Conservation (phyloP, 1,284 basidiomycete species). For the Puccinia novopanici region DNA sequence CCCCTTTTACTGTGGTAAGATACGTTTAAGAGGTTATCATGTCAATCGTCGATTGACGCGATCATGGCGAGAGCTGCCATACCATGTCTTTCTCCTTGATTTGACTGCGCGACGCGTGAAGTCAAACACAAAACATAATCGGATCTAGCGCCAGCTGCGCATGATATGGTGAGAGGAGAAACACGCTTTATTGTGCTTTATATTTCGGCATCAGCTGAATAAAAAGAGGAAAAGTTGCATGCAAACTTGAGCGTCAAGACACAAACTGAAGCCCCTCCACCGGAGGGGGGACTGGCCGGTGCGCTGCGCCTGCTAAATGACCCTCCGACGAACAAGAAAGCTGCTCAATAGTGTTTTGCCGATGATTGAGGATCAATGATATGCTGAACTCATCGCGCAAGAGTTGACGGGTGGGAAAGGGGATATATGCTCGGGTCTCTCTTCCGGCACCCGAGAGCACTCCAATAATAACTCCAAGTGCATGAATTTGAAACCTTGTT, state of each 20-base stretch:
- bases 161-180: background rate
- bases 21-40: background rate
- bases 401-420: background rate
- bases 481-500: conserved; percentile 17
- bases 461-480: background rate
- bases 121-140: conserved; percentile 14
- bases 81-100: background rate
- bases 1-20: background rate
- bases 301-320: no score
- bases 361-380: background rate
- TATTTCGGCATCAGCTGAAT: background rate
- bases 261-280: no score
- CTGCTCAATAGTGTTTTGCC: background rate
- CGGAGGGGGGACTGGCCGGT: no score
- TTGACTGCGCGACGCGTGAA: conserved; percentile 24
- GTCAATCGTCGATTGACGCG: background rate
- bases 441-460: background rate
- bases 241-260: background rate
- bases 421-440: background rate
- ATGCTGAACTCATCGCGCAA: background rate
- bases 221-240: no score
- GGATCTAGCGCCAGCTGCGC: conserved; percentile 8
- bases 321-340: background rate
- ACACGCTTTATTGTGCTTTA: no score
- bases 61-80: background rate